Evolutionary conservation across 495 filamentous ascomycete species (phyloP), one percentile per base, ranked within the genome.

Genomic region (Polyplosphaeria fusca): DNA sequence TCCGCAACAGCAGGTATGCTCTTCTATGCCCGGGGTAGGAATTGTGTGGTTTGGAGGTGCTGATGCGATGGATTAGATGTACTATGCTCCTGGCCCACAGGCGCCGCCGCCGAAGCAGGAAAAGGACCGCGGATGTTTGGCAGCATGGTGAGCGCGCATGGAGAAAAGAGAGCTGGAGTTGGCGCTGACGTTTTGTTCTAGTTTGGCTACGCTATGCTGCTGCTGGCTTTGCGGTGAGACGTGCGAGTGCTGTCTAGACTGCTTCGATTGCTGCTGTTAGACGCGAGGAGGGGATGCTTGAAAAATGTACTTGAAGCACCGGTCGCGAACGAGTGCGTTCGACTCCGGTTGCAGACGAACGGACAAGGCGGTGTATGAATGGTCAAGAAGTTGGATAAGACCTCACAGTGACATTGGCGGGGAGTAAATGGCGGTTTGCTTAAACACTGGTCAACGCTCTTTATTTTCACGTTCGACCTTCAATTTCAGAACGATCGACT

Each of bases 181-280:
- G 16, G 30, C 2, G 13, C 3, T 22, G 13, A 18, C 13, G 23
- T 39, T 19, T n/a, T 27, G n/a, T 4, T 27, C 14, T 27, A 58
- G 55, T 58, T 40, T 58, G 39, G 55, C 55, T 37, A 52, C 55
- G 22, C 27, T 58, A 19, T 58, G 55, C 39, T 58, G 55, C 25
- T 58, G 55, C 46, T 58, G 55, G 55, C 39, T 58, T 13, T 58
- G 55, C 20, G 47, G 55, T 14, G 55, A 58, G 39, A 41, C 55
- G 16, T 58, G 55, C 28, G 55, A 58, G 25, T 58, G 55, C 23
- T 58, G 55, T 45, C 23, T 51, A 14, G 55, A 58, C 37, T 51
- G 47, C 26, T 16, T 52, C 28, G 55, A 58, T 1, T 58, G 55
- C 47, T 58, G 46, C 30, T 58, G 24, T 23, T 58, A 51, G n/a